Evolutionary conservation across 2,329 filamentous ascomycete species (phyloP).

Genomic region (Didymella pinodella): DNA sequence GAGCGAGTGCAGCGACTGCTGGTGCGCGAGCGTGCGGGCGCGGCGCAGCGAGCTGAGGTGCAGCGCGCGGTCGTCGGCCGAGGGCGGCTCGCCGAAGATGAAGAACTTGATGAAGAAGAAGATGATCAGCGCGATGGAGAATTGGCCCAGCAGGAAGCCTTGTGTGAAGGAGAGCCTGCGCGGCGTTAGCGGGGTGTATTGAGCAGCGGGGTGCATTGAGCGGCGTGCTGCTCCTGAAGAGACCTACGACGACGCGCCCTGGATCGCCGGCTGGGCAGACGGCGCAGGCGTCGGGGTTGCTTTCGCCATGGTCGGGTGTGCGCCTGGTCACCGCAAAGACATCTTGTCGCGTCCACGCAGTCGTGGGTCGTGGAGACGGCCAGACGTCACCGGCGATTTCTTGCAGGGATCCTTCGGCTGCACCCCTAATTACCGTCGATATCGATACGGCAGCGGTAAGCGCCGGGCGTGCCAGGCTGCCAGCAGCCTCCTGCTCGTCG

Average conservation of each 20-base stretch:
- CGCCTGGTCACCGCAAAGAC: constrained; percentile 7
- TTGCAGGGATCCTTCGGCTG: constrained; percentile 3
- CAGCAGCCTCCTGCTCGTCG: not conserved
- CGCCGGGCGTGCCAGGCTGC: not conserved
- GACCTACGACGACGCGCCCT: constrained; percentile 30
- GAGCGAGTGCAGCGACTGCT: constrained; percentile 41
- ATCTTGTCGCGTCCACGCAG: not conserved
- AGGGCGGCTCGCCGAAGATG: constrained; percentile 94
- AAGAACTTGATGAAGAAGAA: constrained; percentile 99
- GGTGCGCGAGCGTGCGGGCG: constrained; percentile 75
- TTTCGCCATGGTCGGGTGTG: constrained; percentile 25
- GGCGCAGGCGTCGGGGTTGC: constrained; percentile 22
- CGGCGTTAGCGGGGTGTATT: constrained; percentile 31
- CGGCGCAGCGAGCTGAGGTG: constrained; percentile 77
- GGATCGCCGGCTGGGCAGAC: constrained; percentile 27
- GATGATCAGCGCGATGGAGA: constrained; percentile 89
- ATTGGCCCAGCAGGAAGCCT: constrained; percentile 89
- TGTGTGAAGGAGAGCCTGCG: constrained; percentile 86
- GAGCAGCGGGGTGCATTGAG: constrained; percentile 14
- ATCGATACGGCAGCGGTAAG: not conserved
- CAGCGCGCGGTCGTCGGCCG: constrained; percentile 79
- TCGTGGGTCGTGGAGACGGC: not conserved
- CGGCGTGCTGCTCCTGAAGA: too few relatives aligned
- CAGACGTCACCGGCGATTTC: constrained; percentile 9
- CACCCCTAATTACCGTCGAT: not conserved